Evolutionary conservation across 345 rosid species (phyloP), one percentile per base, ranked within the genome.

Genomic region (Lepidium africanum): DNA sequence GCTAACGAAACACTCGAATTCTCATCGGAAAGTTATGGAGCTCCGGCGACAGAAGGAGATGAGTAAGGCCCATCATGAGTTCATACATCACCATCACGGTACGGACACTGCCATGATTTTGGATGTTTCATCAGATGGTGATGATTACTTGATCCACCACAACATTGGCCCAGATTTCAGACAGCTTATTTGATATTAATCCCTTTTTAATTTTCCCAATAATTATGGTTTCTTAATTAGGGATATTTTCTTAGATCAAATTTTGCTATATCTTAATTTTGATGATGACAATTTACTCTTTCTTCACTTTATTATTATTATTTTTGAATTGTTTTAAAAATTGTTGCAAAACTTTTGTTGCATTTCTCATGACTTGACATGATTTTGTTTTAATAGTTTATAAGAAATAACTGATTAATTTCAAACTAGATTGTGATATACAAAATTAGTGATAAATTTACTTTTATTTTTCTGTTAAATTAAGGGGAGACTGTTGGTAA

Each of bases 71-170:
- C 84, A 82, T 35, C 89, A 76, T 59, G 82, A 74, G 73, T 80
- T 78, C 47, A 74, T 79, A 51, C 86, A 80, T 46, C 78, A 82
- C 33, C 96, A 84, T 61, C 91, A 83, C 40, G 78, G 46, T 72
- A 59, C 65, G 59, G 64, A 54, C 13, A 54, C 21, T 62, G 30
- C 59, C 41, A 82, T 85, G 86, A 77, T 76, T 55, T 87, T 86
- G 35, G 91, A 87, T 57, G 86, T 79, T 55, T 69, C 91, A 64
- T 71, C 89, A 63, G 84, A 83, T 87, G 85, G 88, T 39, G 96
- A 85, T 15, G 96, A 86, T 79, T 86, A 85, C 82, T 79, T 86
- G 85, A 90, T 90, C 80, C 96, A 90, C 70, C 96, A 90, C 32
- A 90, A 85, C 54, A 81, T 83, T 81, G 96, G 97, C 1, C 88